These are phyloP conservation scores for Xylaria sp. DNA, from an alignment of 2,329 filamentous ascomycete species.

Conservation along the genomic window DNA sequence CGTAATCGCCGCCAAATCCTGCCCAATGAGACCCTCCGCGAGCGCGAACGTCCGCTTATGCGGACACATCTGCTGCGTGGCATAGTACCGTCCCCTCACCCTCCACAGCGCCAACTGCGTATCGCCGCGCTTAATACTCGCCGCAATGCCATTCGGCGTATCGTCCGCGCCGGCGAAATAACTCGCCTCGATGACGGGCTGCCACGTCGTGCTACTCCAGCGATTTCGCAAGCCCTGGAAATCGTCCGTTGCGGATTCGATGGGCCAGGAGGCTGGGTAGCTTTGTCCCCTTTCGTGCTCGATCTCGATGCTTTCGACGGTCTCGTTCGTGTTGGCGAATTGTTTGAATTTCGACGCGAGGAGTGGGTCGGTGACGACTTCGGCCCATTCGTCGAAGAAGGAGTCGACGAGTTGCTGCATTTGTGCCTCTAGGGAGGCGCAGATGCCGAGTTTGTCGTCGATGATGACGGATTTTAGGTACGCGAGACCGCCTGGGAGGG, in stretches of 20 bases:
- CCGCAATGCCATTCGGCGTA: conserved; percentile 65
- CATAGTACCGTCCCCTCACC: conserved; percentile 73
- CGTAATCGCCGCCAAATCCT: conserved; percentile 39
- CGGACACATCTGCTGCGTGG: conserved; percentile 90
- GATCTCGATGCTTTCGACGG: conserved; percentile 61
- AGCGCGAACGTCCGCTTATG: conserved; percentile 89
- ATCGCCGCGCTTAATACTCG: conserved; percentile 77
- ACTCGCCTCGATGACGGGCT: conserved; percentile 66
- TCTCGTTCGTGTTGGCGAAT: conserved; percentile 78
- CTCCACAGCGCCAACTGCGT: conserved; percentile 87
- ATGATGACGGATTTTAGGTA: conserved; percentile 80
- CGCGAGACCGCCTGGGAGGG: conserved; percentile 73
- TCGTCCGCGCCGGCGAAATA: conserved; percentile 63
- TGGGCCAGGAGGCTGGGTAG: conserved; percentile 73
- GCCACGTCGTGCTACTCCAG: conserved; percentile 68
- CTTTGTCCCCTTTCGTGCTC: conserved; percentile 67
- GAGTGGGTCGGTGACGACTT: conserved; percentile 65
- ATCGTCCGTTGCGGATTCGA: conserved; percentile 58
- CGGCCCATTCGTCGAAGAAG: conserved; percentile 91
- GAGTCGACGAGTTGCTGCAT: conserved; percentile 80
- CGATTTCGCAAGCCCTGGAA: conserved; percentile 59
- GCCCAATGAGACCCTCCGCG: conserved; percentile 76
- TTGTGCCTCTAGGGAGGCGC: conserved; percentile 75
- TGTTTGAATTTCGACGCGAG: conserved; percentile 68
- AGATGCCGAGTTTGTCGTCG: conserved; percentile 81